These are phyloP conservation scores for Diatrype stigma DNA, from an alignment of 2,329 filamentous ascomycete species.

Conservation along the genomic window DNA sequence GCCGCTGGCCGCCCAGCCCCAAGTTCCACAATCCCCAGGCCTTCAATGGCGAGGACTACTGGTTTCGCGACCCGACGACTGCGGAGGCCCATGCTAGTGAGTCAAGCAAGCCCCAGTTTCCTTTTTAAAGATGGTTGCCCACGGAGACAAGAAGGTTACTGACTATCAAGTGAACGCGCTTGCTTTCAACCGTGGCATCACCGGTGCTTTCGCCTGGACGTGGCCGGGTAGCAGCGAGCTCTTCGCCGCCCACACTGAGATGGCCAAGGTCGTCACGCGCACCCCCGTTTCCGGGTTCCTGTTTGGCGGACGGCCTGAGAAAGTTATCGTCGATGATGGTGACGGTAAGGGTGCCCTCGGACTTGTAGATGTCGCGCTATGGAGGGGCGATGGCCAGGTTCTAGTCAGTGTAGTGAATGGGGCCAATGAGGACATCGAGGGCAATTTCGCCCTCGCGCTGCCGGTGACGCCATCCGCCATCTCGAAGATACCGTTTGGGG, in stretches of 20 bases:
- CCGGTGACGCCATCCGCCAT: conserved; percentile 13
- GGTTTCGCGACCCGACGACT: conserved; percentile 40
- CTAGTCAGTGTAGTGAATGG: conserved; percentile 36
- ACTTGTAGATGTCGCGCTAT: conserved; percentile 34
- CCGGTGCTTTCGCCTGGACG: conserved; percentile 41
- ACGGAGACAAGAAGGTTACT: too few relatives aligned
- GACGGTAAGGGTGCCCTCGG: conserved; percentile 5
- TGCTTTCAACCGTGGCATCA: conserved; percentile 42
- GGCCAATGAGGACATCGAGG: conserved; percentile 15
- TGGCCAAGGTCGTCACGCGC: conserved; percentile 34
- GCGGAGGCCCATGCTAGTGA: conserved; percentile 40
- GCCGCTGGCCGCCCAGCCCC: conserved; percentile 34
- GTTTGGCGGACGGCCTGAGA: conserved; percentile 26
- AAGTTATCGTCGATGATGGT: background rate
- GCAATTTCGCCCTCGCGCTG: conserved; percentile 10
- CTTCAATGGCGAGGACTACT: conserved; percentile 45
- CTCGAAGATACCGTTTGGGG: conserved; percentile 20
- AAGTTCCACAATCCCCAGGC: conserved; percentile 43
- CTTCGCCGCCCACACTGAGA: conserved; percentile 33
- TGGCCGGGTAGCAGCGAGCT: conserved; percentile 37
- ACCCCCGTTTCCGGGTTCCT: conserved; percentile 36
- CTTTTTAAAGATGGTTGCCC: too few relatives aligned
- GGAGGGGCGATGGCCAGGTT: conserved; percentile 24
- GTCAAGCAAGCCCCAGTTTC: too few relatives aligned
- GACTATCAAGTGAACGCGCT: conserved; percentile 42